Evolutionary conservation across 2,329 filamentous ascomycete species (phyloP), one percentile per base, ranked within the genome.

Genomic region (Colletotrichum destructivum): DNA sequence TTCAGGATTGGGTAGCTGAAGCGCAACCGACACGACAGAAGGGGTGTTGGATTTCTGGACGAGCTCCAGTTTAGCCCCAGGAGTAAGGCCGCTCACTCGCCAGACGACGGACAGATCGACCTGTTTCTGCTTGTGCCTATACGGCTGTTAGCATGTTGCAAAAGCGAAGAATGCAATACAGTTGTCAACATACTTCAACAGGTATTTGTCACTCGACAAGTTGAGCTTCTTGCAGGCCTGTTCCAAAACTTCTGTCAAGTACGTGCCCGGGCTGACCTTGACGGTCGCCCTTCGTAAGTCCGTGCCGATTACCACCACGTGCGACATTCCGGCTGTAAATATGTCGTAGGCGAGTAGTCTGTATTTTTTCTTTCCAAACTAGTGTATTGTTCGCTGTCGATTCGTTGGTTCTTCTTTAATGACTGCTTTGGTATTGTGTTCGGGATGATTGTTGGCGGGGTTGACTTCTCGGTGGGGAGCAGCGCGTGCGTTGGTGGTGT

Each of bases 31-130:
- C 67, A 99, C 92, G 59, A 93, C 92, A 2, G 94, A 92, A 0
- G 95, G 93, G 0, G 95, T 96, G 69, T 94, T 93, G 56, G 95
- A 96, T 71, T 93, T 91, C 79, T 94, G 91, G 26, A 98, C 92
- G 61, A 99, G 93, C 79, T 98, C 95, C 70, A 99, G 90, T 79
- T 97, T 97, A 71, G 96, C 96, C 73, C 96, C 96, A 47, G 94
- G 89, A 15, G 89, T 87, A 7, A 99, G 91, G 61, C 95, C 94
- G 6, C 95, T 93, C 38, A 96, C 90, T 59, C 96, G 92, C 80
- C 95, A 94, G 52, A 94, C 92, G 67, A 94, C 88, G 8, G 95
- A 96, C 11, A 99, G 88, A 78, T 98, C 95, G 70, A 99, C 86
- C 44, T 90, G 87, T 79, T 96, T 98, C 82, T 96, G 93, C 80